phyloP scores from a whole-genome alignment of 768 basidiomycete species.

The Piloderma croceum region DNA sequence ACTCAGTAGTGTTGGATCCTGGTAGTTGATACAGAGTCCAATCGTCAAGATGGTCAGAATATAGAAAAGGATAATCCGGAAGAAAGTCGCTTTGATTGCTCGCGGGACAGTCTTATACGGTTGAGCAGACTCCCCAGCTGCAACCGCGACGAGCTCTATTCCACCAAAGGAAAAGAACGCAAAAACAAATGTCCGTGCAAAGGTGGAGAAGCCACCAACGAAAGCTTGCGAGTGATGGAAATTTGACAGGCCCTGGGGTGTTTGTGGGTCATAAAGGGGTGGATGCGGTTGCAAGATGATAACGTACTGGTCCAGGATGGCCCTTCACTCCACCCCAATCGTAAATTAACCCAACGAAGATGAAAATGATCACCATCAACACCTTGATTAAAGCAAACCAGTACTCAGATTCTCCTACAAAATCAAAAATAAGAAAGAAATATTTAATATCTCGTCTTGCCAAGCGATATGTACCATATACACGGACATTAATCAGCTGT shows the following conservation, averaged over 20 bases:
- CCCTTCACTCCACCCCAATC: constrained; percentile 56
- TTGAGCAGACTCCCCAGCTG: constrained; percentile 63
- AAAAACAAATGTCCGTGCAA: constrained; percentile 57
- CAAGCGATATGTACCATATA: constrained; percentile 40
- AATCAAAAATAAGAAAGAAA: background rate
- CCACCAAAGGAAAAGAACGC: constrained; percentile 69
- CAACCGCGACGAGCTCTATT: constrained; percentile 65
- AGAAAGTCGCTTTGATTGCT: constrained; percentile 64
- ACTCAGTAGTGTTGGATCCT: constrained; percentile 46
- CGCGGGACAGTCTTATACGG: constrained; percentile 59
- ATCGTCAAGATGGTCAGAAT: constrained; percentile 60
- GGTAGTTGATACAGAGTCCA: constrained; percentile 58
- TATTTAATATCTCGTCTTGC: too few relatives aligned
- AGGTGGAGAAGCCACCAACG: constrained; percentile 46
- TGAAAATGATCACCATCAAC: constrained; percentile 54
- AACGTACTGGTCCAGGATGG: constrained; percentile 51
- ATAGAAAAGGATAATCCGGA: constrained; percentile 62
- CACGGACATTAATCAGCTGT: constrained; percentile 51
- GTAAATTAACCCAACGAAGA: constrained; percentile 56
- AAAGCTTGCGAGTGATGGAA: constrained; percentile 47
- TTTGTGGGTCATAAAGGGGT: constrained; percentile 1
- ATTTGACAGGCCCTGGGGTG: constrained; percentile 43
- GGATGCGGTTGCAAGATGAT: background rate
- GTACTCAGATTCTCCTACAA: constrained; percentile 52
- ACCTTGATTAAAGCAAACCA: constrained; percentile 66